Base-by-base conservation (phyloP, 164 flowering plant genomes). In the Warburgia ugandensis region DNA sequence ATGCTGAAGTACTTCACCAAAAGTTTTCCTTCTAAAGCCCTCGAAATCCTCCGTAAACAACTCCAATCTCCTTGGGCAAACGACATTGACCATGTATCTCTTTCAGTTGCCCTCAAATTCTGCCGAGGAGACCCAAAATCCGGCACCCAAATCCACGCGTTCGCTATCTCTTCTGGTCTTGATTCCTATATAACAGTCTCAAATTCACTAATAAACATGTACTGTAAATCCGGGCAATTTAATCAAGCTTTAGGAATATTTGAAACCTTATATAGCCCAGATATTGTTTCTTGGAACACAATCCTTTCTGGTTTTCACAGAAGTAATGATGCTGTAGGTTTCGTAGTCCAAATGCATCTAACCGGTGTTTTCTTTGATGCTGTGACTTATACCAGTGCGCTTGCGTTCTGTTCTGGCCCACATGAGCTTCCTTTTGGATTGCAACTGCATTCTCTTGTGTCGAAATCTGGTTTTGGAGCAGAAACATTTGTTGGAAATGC, bases 401-500 rank as follows among this genome's bases (percentile, higher is more conserved):
- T 91, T 37, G 28, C 81, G 2, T 72, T 74, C 53, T 87, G 94
- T 64, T 77, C 70, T 16, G 77, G 72, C 14, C 6, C 29, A 41
- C 64, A 60, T 42, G 86, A 65, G 35, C 70, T 80, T 66, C 23
- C 47, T 33, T 69, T 84, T 47, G 96, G 88, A 2, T 54, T 55
- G 52, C 86, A 83, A 37, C 36, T 86, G 68, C 96, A 87, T 65
- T 71, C 75, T 32, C 67, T 57, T 6, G 25, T 70, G 5, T 1
- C 73, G 8, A 83, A 77, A 56, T 64, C 20, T 31, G 94, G 95
- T 25, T 67, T 80, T 31, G 68, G 61, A 17, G 26, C 57, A 37
- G 96, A 91, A 22, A 58, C 70, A n/a, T 87, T 68, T 65, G 80
- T 87, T 8, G 94, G 84, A 13, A 91, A 91, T 73, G 78, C 88